phyloP scores from a whole-genome alignment of 805 yeast genomes.

The Spathaspora girioi region DNA sequence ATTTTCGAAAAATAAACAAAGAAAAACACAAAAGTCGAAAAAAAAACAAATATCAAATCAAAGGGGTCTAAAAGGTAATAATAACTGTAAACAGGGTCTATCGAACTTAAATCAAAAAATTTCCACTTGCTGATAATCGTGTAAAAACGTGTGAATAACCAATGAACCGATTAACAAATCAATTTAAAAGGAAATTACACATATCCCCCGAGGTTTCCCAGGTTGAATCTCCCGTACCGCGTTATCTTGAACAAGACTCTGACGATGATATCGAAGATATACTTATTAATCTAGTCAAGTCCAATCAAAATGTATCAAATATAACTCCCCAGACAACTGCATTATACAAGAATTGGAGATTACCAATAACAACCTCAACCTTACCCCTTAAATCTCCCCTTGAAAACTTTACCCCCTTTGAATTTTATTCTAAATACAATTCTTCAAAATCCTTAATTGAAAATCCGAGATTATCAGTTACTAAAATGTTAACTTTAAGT shows the following conservation, averaged over 20 bases:
- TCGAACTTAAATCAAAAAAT: too few relatives aligned
- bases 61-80: too few relatives aligned
- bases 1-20: not conserved
- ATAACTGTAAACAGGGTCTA: not conserved
- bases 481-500: conserved; percentile 50
- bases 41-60: too few relatives aligned
- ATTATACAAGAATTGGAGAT: conserved; percentile 8
- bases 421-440: conserved; percentile 22
- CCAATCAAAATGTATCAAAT: not conserved
- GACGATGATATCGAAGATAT: not conserved
- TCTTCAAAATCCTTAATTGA: conserved; percentile 17
- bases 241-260: not conserved
- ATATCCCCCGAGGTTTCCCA: not conserved
- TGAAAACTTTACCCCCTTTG: conserved; percentile 16
- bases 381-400: conserved; percentile 1
- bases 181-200: not conserved
- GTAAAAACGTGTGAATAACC: too few relatives aligned
- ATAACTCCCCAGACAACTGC: not conserved
- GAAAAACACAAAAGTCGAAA: too few relatives aligned
- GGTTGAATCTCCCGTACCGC: not conserved
- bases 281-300: not conserved
- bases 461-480: conserved; percentile 50
- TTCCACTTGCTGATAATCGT: too few relatives aligned
- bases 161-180: not conserved
- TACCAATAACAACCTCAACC: not conserved